These are phyloP conservation scores for Globisporangium paroecandrum DNA, from an alignment of 352 stramenopile species.

Conservation along the genomic window DNA sequence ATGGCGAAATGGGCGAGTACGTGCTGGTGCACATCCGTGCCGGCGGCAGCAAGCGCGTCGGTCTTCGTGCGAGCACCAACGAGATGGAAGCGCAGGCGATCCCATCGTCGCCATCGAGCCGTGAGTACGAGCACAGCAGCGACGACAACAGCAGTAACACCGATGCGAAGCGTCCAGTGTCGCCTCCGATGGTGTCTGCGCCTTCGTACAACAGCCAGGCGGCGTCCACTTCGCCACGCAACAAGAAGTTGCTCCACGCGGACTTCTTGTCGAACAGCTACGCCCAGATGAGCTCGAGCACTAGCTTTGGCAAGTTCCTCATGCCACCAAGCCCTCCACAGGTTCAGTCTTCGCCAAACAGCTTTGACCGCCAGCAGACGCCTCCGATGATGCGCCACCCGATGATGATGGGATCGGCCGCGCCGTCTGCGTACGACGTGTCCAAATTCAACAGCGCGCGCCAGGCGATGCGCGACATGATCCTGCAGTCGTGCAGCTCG, in stretches of 20 bases:
- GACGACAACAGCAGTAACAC: background rate
- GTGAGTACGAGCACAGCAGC: constrained; percentile 16
- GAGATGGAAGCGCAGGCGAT: constrained; percentile 20
- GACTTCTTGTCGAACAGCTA: constrained; percentile 22
- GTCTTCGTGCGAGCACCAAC: constrained; percentile 38
- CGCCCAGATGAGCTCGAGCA: constrained; percentile 2
- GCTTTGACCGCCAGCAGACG: constrained; percentile 5
- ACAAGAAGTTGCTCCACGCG: constrained; percentile 40
- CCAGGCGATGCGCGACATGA: constrained; percentile 43
- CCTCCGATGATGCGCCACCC: constrained; percentile 26
- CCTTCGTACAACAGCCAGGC: constrained; percentile 42
- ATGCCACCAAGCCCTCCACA: constrained; percentile 8
- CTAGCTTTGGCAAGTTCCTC: constrained; percentile 13
- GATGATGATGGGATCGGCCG: constrained; percentile 20
- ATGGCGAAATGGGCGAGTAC: constrained; percentile 45
- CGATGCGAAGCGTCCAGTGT: constrained; percentile 26
- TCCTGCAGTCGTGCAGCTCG: constrained; percentile 48
- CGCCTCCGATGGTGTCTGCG: constrained; percentile 29
- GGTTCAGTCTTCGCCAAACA: background rate
- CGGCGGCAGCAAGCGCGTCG: constrained; percentile 64
- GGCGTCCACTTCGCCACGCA: constrained; percentile 38
- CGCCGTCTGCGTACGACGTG: constrained; percentile 17
- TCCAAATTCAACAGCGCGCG: constrained; percentile 33
- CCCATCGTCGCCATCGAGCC: constrained; percentile 16
- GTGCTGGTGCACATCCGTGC: constrained; percentile 76